Evolutionary conservation across 2,329 filamentous ascomycete species (phyloP).

Genomic region (Fusarium sublunatum): DNA sequence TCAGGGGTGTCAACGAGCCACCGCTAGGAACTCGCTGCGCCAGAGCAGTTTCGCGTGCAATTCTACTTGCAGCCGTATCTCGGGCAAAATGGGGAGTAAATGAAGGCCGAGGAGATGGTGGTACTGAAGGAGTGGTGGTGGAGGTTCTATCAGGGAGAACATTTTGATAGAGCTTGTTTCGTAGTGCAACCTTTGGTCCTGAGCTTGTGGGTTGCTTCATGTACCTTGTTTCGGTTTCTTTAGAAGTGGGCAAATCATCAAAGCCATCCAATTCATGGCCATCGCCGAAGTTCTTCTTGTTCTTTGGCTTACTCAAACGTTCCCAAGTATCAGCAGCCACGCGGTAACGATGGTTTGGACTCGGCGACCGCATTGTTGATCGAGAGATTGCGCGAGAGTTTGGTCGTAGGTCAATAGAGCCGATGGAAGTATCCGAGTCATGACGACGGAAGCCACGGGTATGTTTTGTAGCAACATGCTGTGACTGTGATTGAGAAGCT

Average conservation of each 20-base stretch:
- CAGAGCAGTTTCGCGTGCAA: conserved; percentile 70
- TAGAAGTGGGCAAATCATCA: conserved; percentile 93
- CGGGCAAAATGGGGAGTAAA: conserved; percentile 71
- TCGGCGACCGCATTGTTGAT: conserved; percentile 69
- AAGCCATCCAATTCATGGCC: conserved; percentile 93
- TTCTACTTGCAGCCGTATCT: conserved; percentile 73
- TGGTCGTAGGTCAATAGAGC: conserved; percentile 68
- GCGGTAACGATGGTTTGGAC: conserved; percentile 61
- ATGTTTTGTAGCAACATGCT: conserved; percentile 79
- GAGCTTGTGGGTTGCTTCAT: conserved; percentile 80
- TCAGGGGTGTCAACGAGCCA: conserved; percentile 65
- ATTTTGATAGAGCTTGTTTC: conserved; percentile 68
- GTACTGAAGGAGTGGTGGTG: conserved; percentile 64
- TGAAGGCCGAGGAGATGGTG: conserved; percentile 66
- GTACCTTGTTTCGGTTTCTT: conserved; percentile 81
- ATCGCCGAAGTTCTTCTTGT: conserved; percentile 77
- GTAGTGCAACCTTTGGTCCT: conserved; percentile 71
- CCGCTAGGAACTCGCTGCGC: conserved; percentile 68
- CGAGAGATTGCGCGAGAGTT: conserved; percentile 68
- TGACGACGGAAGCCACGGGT: conserved; percentile 80
- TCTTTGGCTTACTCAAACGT: conserved; percentile 76
- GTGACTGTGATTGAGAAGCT: conserved; percentile 76
- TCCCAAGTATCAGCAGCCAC: conserved; percentile 66
- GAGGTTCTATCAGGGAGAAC: conserved; percentile 64
- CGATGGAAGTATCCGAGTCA: conserved; percentile 78